A percentile compares a stretch with the other conserved stretches of the same genome.
phyloP scores from a whole-genome alignment of 805 yeast genomes.

The Metschnikowia arizonensis region DNA sequence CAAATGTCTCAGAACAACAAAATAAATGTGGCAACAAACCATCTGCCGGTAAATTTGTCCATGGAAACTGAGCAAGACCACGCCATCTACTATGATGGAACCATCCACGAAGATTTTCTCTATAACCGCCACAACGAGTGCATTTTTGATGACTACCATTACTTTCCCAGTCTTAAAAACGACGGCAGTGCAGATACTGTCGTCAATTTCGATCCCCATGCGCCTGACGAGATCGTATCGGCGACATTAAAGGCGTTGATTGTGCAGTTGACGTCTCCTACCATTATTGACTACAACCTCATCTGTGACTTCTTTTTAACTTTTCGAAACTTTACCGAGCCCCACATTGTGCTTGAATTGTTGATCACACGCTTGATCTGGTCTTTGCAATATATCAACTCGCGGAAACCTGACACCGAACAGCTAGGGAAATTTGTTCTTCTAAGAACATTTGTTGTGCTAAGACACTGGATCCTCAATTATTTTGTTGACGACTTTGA shows the following conservation, averaged over 20 bases:
- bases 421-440: conserved; percentile 61
- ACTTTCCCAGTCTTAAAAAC: conserved; percentile 30
- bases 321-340: conserved; percentile 63
- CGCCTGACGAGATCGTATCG: conserved; percentile 31
- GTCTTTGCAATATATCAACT: conserved; percentile 51
- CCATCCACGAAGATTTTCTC: conserved; percentile 16
- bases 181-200: conserved; percentile 13
- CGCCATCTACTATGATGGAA: conserved; percentile 10
- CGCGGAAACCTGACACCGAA: conserved; percentile 22
- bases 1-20: background rate
- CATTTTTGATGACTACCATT: conserved; percentile 33
- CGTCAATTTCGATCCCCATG: conserved; percentile 34
- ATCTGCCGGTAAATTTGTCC: background rate
- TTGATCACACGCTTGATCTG: conserved; percentile 66
- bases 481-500: conserved; percentile 79
- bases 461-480: conserved; percentile 87
- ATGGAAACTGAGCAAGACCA: conserved; percentile 7
- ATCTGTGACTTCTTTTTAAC: conserved; percentile 85
- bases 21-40: background rate
- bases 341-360: conserved; percentile 55
- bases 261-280: conserved; percentile 66
- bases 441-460: conserved; percentile 77
- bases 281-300: conserved; percentile 68
- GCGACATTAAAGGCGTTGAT: conserved; percentile 46
- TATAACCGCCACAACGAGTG: conserved; percentile 37